Conservation (phyloP, 202 grass and related monocot genomes). For the Digitaria exilis region DNA sequence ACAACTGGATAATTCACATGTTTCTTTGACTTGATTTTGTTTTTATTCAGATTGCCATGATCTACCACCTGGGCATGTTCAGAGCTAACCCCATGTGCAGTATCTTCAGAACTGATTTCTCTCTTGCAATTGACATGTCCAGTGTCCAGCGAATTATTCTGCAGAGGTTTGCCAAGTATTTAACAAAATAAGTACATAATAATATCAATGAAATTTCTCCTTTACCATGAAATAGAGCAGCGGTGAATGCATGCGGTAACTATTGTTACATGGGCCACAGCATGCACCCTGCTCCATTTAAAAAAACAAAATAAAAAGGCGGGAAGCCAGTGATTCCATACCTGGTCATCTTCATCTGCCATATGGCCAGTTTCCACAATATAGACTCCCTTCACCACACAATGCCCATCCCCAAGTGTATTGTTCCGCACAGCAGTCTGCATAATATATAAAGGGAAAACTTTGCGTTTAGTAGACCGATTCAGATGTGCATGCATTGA, state of each 20-base stretch:
- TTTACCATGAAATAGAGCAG: neutral
- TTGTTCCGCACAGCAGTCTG: slow-evolving; percentile 20
- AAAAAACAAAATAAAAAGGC: neutral
- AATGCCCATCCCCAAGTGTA: neutral
- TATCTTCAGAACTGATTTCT: slow-evolving; percentile 28
- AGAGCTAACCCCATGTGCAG: slow-evolving; percentile 7
- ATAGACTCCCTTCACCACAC: slow-evolving; percentile 10
- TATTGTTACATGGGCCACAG: neutral
- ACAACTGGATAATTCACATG: slow-evolving; percentile 36
- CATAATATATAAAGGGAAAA: neutral
- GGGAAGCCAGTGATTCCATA: slow-evolving; percentile 6
- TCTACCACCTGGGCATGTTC: slow-evolving; percentile 12
- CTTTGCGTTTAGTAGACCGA: neutral
- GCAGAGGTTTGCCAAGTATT: slow-evolving; percentile 16
- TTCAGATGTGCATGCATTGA: slow-evolving; percentile 6
- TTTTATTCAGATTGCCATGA: slow-evolving; percentile 8
- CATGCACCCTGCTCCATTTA: neutral
- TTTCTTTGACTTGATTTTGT: slow-evolving; percentile 52
- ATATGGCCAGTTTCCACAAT: slow-evolving; percentile 16
- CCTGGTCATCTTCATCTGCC: slow-evolving; percentile 33
- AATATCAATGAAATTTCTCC: neutral
- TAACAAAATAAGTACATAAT: neutral
- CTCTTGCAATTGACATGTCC: slow-evolving; percentile 20
- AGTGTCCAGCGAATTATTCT: slow-evolving; percentile 2
- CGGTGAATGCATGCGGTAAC: neutral